These are phyloP conservation scores for Debaryomycetaceae sp. DNA, from an alignment of 1,139 yeast species.

Conservation along the genomic window DNA sequence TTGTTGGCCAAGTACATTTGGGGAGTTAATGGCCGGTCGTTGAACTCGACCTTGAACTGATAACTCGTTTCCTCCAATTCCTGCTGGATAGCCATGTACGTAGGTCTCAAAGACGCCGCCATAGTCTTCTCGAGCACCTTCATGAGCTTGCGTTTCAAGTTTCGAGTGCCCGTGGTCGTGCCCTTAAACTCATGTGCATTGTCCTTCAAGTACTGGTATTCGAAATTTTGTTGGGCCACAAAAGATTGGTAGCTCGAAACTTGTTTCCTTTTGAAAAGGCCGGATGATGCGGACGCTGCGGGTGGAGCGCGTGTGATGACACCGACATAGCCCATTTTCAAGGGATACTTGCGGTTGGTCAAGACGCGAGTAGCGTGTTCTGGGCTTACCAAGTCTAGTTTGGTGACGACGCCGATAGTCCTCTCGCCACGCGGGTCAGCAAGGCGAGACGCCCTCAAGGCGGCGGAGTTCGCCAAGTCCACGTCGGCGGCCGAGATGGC, in stretches of 20 bases:
- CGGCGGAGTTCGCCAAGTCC: conserved; percentile 92
- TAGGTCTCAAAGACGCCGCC: conserved; percentile 83
- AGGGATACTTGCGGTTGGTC: conserved; percentile 73
- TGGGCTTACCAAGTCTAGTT: conserved; percentile 80
- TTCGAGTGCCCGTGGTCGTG: conserved; percentile 68
- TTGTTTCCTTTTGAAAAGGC: conserved; percentile 25
- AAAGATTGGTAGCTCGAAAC: conserved; percentile 34
- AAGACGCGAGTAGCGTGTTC: conserved; percentile 58
- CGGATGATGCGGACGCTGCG: conserved; percentile 9
- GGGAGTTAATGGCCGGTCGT: conserved; percentile 87
- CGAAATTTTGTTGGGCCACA: conserved; percentile 59
- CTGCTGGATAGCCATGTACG: conserved; percentile 74
- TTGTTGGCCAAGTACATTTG: conserved; percentile 90
- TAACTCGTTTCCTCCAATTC: conserved; percentile 92
- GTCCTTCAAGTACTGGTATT: conserved; percentile 45
- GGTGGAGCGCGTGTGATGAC: conserved; percentile 77
- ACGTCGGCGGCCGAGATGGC: conserved; percentile 98
- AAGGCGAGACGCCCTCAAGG: conserved; percentile 81
- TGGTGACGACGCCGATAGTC: conserved; percentile 92
- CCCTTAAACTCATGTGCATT: conserved; percentile 51
- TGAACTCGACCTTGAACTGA: conserved; percentile 90
- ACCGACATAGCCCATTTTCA: conserved; percentile 95
- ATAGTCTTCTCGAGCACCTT: conserved; percentile 80
- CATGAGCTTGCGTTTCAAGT: conserved; percentile 71
- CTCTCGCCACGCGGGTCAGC: conserved; percentile 93